These are phyloP conservation scores for Eragrostis curvula DNA, from an alignment of 176 grass and related monocot genomes.

Conservation along the genomic window DNA sequence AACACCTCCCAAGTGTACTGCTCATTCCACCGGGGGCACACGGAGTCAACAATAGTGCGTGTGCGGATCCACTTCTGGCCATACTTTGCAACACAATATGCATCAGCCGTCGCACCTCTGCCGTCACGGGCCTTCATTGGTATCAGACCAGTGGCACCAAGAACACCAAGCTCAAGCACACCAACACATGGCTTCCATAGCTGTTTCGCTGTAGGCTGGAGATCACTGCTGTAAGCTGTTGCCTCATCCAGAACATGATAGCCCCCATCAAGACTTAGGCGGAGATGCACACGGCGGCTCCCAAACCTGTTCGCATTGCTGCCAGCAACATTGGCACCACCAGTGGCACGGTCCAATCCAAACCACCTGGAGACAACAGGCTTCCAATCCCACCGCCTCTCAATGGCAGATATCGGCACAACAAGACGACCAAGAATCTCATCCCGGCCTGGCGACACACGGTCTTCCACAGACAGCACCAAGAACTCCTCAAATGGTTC, in stretches of 20 bases:
- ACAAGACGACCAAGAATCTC: slow-evolving; percentile 71
- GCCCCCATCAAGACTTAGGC: slow-evolving; percentile 79
- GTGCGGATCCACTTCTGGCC: slow-evolving; percentile 95
- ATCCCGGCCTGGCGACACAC: slow-evolving; percentile 61
- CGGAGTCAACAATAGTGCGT: slow-evolving; percentile 63
- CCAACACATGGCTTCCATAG: slow-evolving; percentile 81
- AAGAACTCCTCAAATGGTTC: slow-evolving; percentile 90
- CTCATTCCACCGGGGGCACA: slow-evolving; percentile 85
- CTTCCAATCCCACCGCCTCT: slow-evolving; percentile 83
- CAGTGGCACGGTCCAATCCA: slow-evolving; percentile 51
- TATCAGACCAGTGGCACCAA: slow-evolving; percentile 69
- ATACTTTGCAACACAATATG: slow-evolving; percentile 93
- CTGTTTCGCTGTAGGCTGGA: slow-evolving; percentile 76
- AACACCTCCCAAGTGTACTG: slow-evolving; percentile 98
- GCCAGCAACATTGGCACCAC: slow-evolving; percentile 25
- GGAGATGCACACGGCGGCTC: slow-evolving; percentile 76
- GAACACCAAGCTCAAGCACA: slow-evolving; percentile 78
- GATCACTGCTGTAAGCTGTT: slow-evolving; percentile 76
- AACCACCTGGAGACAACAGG: slow-evolving; percentile 78
- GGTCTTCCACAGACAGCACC: slow-evolving; percentile 73
- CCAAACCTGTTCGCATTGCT: slow-evolving; percentile 50
- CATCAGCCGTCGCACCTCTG: slow-evolving; percentile 48
- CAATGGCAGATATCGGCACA: slow-evolving; percentile 64
- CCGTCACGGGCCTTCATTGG: slow-evolving; percentile 74
- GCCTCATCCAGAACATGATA: slow-evolving; percentile 94